Evolutionary conservation across 2,329 filamentous ascomycete species (phyloP), one percentile per base, ranked within the genome.

Genomic region (Amauroascus niger): DNA sequence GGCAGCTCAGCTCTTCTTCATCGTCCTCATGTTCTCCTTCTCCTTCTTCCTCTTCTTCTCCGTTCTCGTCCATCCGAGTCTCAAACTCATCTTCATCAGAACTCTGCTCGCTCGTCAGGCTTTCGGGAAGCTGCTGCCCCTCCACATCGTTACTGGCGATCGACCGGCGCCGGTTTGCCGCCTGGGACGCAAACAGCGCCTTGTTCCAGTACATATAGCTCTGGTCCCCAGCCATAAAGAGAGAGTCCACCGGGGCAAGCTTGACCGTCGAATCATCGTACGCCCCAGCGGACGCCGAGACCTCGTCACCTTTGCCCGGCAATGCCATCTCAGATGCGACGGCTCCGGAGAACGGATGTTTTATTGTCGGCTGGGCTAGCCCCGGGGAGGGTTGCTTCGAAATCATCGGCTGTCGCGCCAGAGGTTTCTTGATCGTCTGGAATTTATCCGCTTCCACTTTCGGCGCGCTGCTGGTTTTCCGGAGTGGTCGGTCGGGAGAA

Each of bases 171-270:
- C 61, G 59, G 13, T 60, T 62, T 18, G 62, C 63, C 1, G 68
- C 68, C 44, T 71, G 58, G 5, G 69, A 68, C 43, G 70, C 66
- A n/a, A 69, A 71, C 7, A 64, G 63, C 33, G 69, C 64, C 33
- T 69, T 72, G 26, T 76, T 76, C 74, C 78, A 81, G 62, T 75
- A 80, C 8, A 75, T 68, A 61, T 77, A 77, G 48, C 71, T 76
- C 52, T 78, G 75, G 7, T 74, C 74, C 20, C 72, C 76, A 49
- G 73, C 70, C 1, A 78, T 61, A 61, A 72, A 73, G n/a, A 78
- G 66, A 0, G 76, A 75, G 33, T 49, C 35, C 7, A 24, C 5
- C 20, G 48, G 33, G 1, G 39, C 49, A 44, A 45, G 26, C 14
- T 9, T 35, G 4, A 4, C 20, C 6, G 2, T 28, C 5, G 49